Conservation (phyloP, 164 flowering plant species). For the Annona cherimola region DNA sequence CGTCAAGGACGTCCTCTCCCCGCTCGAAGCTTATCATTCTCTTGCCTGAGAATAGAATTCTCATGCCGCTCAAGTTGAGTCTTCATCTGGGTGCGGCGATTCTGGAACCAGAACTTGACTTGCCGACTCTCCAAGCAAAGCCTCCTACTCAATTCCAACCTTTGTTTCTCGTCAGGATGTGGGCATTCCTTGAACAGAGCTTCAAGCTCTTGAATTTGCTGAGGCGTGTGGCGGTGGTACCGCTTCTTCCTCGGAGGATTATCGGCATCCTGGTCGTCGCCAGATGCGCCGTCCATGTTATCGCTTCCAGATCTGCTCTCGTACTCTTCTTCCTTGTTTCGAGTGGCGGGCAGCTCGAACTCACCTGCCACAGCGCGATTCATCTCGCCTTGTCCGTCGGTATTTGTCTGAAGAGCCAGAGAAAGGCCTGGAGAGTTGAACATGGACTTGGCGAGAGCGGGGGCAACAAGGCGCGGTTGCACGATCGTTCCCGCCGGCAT, state of each 20-base stretch:
- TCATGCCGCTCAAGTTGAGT: conserved; percentile 95
- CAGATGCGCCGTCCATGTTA: conserved; percentile 83
- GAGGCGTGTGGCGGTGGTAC: conserved; percentile 98
- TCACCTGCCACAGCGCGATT: conserved; percentile 44
- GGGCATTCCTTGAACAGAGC: conserved; percentile 90
- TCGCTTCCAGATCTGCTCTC: conserved; percentile 98
- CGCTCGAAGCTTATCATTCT: conserved; percentile 86
- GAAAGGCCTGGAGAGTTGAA: too few relatives aligned
- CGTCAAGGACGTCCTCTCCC: too few relatives aligned
- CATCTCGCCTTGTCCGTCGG: conserved; percentile 64
- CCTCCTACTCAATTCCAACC: conserved; percentile 75
- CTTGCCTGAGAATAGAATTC: conserved; percentile 78
- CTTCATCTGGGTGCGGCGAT: conserved; percentile 97
- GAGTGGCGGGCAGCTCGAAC: conserved; percentile 30
- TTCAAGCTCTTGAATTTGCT: conserved; percentile 99
- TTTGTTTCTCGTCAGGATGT: conserved; percentile 98
- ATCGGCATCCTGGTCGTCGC: conserved; percentile 80
- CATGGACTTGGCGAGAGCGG: too few relatives aligned
- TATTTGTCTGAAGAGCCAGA: conserved; percentile 61
- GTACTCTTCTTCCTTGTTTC: conserved; percentile 74
- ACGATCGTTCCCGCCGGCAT: too few relatives aligned
- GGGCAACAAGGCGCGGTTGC: too few relatives aligned
- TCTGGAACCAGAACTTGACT: conserved; percentile 99
- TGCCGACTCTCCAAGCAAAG: conserved; percentile 81
- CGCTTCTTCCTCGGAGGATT: conserved; percentile 80